phyloP scores from a whole-genome alignment of 2,329 filamentous ascomycete species.

The Tolypocladium sp. region DNA sequence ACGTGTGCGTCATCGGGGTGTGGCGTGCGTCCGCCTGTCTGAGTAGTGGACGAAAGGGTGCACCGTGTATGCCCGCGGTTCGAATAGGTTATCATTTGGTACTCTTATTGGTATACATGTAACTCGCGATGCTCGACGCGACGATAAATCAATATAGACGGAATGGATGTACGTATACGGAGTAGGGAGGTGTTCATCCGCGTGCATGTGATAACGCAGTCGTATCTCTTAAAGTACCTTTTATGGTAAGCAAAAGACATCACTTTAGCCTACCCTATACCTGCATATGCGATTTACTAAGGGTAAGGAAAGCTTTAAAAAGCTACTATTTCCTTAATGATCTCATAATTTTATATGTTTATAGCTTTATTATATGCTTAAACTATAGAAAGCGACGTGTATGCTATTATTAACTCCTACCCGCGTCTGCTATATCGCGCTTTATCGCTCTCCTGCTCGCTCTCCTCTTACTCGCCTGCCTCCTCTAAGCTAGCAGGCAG shows the following conservation, averaged over 20 bases:
- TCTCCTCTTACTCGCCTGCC: neutral
- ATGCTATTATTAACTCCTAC: neutral
- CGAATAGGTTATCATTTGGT: neutral
- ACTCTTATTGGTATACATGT: neutral
- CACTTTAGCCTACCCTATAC: too few relatives aligned
- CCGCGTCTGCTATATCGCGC: neutral
- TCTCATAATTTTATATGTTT: neutral
- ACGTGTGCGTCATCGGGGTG: neutral
- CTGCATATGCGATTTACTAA: too few relatives aligned
- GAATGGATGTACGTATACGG: neutral
- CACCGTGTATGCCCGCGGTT: neutral
- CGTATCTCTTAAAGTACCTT: too few relatives aligned
- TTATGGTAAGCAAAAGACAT: too few relatives aligned
- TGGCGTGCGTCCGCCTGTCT: neutral
- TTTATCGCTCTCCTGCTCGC: neutral
- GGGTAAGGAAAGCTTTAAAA: too few relatives aligned
- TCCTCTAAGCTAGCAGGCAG: slow-evolving; percentile 1
- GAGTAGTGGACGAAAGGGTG: neutral
- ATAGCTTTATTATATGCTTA: neutral
- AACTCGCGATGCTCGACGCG: neutral
- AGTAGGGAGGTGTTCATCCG: too few relatives aligned
- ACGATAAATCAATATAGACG: neutral
- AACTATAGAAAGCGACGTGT: neutral
- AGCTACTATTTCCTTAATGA: neutral
- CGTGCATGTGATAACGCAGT: too few relatives aligned